phyloP scores from a whole-genome alignment of 805 yeast genomes.

The Cyberlindnera euphorbiiphila region DNA sequence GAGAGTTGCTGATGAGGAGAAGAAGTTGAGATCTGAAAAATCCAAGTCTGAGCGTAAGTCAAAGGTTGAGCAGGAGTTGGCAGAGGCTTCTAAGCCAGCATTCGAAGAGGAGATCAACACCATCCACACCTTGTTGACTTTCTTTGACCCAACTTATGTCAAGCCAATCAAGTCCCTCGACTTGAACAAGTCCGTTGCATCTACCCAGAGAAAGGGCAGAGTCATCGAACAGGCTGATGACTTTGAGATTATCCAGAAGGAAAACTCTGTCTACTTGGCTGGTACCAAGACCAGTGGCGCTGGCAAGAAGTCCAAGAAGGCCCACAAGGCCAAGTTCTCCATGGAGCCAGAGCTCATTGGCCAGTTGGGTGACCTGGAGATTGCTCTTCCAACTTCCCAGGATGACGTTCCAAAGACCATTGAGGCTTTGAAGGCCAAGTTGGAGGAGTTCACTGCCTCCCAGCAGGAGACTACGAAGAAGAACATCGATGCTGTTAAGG shows the following conservation, averaged over 20 bases:
- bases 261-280: conserved; percentile 53
- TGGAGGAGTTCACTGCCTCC: conserved; percentile 59
- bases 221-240: conserved; percentile 61
- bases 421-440: conserved; percentile 66
- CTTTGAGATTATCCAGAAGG: conserved; percentile 61
- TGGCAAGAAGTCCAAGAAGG: conserved; percentile 51
- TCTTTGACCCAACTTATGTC: conserved; percentile 77
- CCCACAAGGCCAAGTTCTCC: conserved; percentile 52
- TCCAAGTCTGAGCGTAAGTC: conserved; percentile 50
- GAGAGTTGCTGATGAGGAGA: conserved; percentile 55
- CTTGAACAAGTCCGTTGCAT: conserved; percentile 29
- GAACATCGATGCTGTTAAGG: conserved; percentile 73
- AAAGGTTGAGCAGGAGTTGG: conserved; percentile 66
- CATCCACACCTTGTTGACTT: conserved; percentile 65
- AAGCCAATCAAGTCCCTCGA: conserved; percentile 42
- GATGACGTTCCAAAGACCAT: conserved; percentile 68
- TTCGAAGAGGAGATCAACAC: conserved; percentile 72
- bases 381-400: conserved; percentile 71
- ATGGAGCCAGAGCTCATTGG: conserved; percentile 80
- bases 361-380: conserved; percentile 68
- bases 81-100: conserved; percentile 78
- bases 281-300: conserved; percentile 41
- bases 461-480: conserved; percentile 80
- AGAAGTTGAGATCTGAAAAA: conserved; percentile 41
- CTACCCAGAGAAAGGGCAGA: conserved; percentile 32